Evolutionary conservation across 2,329 filamentous ascomycete species (phyloP).

Genomic region (Hypoxylon sp.): DNA sequence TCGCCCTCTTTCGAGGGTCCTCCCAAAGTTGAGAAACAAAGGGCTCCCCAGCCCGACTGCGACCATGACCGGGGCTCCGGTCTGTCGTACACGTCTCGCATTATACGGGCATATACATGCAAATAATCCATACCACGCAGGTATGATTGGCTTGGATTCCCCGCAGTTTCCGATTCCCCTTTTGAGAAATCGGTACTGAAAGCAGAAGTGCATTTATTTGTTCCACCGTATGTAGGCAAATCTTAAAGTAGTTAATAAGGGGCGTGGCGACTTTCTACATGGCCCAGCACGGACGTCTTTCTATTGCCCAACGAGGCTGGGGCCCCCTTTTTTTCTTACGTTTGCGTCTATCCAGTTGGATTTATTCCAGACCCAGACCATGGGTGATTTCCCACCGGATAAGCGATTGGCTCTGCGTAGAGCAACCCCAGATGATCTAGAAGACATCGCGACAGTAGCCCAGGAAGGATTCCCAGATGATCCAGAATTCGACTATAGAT

Average conservation of each 20-base stretch:
- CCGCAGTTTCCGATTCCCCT: slow-evolving; percentile 19
- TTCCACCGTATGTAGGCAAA: not conserved
- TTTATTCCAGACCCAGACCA: slow-evolving; percentile 18
- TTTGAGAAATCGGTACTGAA: slow-evolving; percentile 9
- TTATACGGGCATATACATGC: slow-evolving; percentile 12
- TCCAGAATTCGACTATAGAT: slow-evolving; percentile 40
- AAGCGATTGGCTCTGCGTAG: slow-evolving; percentile 25
- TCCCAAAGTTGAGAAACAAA: slow-evolving; percentile 2
- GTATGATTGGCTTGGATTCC: slow-evolving; percentile 11
- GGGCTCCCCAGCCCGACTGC: not conserved
- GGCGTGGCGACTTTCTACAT: slow-evolving; percentile 22
- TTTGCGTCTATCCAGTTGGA: slow-evolving; percentile 11
- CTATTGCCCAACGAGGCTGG: slow-evolving; percentile 21
- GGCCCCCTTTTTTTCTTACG: slow-evolving; percentile 22
- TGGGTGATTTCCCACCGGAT: slow-evolving; percentile 20
- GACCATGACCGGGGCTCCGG: not conserved
- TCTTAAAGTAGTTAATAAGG: slow-evolving; percentile 13
- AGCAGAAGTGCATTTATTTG: not conserved
- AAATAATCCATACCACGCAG: slow-evolving; percentile 2
- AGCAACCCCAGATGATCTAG: slow-evolving; percentile 35
- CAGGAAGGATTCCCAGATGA: slow-evolving; percentile 36
- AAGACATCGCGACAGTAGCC: slow-evolving; percentile 34
- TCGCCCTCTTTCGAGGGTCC: slow-evolving; percentile 10
- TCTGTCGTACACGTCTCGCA: slow-evolving; percentile 1
- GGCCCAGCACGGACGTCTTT: slow-evolving; percentile 25